Percentiles rank a stretch among this genome's conserved stretches.
phyloP scores from a whole-genome alignment of 73 alveolate genomes.

The Stentor coeruleus region DNA sequence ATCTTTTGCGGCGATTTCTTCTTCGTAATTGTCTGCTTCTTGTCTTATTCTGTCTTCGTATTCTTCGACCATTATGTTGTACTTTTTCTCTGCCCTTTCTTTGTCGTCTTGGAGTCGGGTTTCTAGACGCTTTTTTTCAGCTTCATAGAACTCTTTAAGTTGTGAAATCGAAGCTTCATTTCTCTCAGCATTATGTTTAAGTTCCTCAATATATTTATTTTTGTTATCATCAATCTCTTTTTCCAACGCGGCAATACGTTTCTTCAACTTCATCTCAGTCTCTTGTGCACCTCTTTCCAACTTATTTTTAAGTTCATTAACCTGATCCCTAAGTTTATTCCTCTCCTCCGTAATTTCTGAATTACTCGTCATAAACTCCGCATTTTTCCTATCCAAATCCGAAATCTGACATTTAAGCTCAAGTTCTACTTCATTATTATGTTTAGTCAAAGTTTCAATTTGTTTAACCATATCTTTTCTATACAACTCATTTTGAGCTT shows the following conservation, averaged over 20 bases:
- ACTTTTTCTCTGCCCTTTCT: constrained; percentile 23
- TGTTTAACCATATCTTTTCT: background rate
- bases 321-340: background rate
- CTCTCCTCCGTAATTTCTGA: background rate
- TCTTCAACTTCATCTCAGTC: background rate
- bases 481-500: background rate
- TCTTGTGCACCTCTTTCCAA: background rate
- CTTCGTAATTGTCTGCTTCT: constrained; percentile 40
- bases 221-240: constrained; percentile 4
- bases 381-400: background rate
- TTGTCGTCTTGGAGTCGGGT: constrained; percentile 64
- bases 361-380: background rate
- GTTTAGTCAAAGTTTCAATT: background rate
- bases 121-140: constrained; percentile 75
- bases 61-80: constrained; percentile 39
- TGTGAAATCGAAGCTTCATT: constrained; percentile 58
- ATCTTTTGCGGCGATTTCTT: constrained; percentile 24
- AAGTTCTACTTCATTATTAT: background rate
- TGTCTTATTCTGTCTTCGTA: constrained; percentile 50
- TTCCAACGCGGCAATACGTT: background rate
- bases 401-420: background rate
- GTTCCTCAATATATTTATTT: constrained; percentile 8
- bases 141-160: constrained; percentile 66
- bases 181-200: background rate
- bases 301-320: background rate